Evolutionary conservation across 441 rosid genomes (phyloP).

Genomic region (Pelargonium cotyledonis): DNA sequence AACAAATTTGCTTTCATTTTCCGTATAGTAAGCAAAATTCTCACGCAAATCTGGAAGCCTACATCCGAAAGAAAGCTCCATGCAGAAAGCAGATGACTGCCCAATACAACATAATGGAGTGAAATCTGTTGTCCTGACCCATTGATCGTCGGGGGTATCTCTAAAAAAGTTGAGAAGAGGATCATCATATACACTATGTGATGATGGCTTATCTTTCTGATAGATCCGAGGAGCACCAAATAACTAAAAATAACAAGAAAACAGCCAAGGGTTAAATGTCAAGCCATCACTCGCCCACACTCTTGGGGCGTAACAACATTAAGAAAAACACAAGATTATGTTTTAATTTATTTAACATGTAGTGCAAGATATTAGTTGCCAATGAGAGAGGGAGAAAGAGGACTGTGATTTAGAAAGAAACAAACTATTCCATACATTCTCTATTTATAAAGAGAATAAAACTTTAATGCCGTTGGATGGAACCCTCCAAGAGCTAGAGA

Average conservation of each 20-base stretch:
- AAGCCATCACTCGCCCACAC: not conserved
- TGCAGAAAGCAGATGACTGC: conserved; percentile 39
- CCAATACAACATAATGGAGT: conserved; percentile 36
- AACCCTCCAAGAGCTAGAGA: not conserved
- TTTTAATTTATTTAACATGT: not conserved
- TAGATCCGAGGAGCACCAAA: conserved; percentile 25
- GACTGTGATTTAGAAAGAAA: not conserved
- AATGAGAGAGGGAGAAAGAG: not conserved
- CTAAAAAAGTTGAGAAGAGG: conserved; percentile 18
- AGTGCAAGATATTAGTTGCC: not conserved
- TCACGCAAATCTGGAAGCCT: conserved; percentile 31
- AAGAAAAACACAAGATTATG: not conserved
- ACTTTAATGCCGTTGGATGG: not conserved
- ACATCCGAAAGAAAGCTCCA: conserved; percentile 27
- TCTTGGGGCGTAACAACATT: not conserved
- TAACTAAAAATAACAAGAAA: conserved; percentile 18
- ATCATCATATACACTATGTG: not conserved
- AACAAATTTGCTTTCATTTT: conserved; percentile 19
- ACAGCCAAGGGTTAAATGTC: not conserved
- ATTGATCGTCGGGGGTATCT: conserved; percentile 28
- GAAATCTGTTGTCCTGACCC: conserved; percentile 44
- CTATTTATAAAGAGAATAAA: not conserved
- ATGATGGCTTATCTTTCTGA: conserved; percentile 8
- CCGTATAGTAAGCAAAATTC: conserved; percentile 27
- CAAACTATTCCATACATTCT: not conserved